These are phyloP conservation scores for Acorus gramineus DNA, from an alignment of 106 monocot genomes.

Conservation along the genomic window DNA sequence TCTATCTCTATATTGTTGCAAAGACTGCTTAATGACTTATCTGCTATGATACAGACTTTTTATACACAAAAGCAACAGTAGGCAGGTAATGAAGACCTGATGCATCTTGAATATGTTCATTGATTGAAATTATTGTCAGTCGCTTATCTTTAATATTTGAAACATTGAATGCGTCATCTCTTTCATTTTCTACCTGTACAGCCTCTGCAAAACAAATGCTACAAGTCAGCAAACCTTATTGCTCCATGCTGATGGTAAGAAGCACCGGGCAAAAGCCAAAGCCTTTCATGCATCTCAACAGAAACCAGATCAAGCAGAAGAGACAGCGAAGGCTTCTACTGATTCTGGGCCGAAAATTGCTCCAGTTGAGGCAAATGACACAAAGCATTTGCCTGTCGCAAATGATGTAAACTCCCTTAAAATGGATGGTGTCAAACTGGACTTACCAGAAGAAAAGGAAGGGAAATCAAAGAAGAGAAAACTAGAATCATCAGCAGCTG, in stretches of 20 bases:
- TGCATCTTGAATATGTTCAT: neutral
- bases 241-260: slow-evolving; percentile 93
- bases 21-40: too few relatives aligned
- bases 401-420: slow-evolving; percentile 1
- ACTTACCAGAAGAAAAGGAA: neutral
- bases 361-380: slow-evolving; percentile 19
- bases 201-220: slow-evolving; percentile 82
- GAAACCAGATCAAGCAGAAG: slow-evolving; percentile 20
- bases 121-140: neutral
- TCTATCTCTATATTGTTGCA: too few relatives aligned
- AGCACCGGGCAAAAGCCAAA: slow-evolving; percentile 89
- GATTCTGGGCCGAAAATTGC: slow-evolving; percentile 3
- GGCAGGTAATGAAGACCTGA: slow-evolving; percentile 3
- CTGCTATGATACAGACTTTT: too few relatives aligned
- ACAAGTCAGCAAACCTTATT: slow-evolving; percentile 88
- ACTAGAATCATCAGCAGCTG: slow-evolving; percentile 7
- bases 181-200: slow-evolving; percentile 8
- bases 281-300: slow-evolving; percentile 85
- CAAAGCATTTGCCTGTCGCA: slow-evolving; percentile 1
- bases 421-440: neutral
- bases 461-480: slow-evolving; percentile 40
- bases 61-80: too few relatives aligned
- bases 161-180: too few relatives aligned
- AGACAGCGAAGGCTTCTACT: slow-evolving; percentile 12
- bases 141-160: too few relatives aligned